phyloP scores from a whole-genome alignment of 441 rosid genomes.

The Isatis lusitanica region DNA sequence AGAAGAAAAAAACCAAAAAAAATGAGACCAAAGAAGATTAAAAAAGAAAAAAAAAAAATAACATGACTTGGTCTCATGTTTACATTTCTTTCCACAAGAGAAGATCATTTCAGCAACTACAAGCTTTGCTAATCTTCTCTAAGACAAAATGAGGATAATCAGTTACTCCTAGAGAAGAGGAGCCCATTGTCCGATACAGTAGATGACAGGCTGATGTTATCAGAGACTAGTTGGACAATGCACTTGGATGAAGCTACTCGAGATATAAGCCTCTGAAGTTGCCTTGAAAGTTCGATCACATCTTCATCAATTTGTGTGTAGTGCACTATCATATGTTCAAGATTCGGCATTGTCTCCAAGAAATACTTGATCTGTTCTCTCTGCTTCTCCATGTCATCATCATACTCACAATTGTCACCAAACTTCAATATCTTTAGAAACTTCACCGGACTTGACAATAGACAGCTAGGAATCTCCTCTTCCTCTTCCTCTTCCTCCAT shows the following conservation, averaged over 20 bases:
- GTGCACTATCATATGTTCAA: background rate
- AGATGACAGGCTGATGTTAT: background rate
- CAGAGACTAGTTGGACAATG: background rate
- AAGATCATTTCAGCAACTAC: background rate
- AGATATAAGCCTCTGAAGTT: background rate
- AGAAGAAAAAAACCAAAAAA: too few relatives aligned
- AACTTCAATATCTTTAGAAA: background rate
- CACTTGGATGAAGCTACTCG: background rate
- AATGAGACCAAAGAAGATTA: too few relatives aligned
- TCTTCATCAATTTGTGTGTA: background rate
- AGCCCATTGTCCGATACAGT: background rate
- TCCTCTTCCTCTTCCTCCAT: background rate
- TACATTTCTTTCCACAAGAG: too few relatives aligned
- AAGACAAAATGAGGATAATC: background rate
- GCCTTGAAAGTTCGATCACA: background rate
- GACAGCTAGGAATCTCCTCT: background rate
- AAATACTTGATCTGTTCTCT: background rate
- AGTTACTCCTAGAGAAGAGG: background rate
- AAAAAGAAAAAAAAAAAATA: too few relatives aligned
- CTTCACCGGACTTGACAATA: background rate
- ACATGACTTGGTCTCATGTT: too few relatives aligned
- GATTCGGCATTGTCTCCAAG: background rate
- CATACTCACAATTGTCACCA: background rate
- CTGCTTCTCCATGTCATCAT: background rate
- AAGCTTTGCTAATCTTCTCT: background rate